These are phyloP conservation scores for Colletotrichum ledebouriae DNA, from an alignment of 2,329 filamentous ascomycete species.

Conservation along the genomic window DNA sequence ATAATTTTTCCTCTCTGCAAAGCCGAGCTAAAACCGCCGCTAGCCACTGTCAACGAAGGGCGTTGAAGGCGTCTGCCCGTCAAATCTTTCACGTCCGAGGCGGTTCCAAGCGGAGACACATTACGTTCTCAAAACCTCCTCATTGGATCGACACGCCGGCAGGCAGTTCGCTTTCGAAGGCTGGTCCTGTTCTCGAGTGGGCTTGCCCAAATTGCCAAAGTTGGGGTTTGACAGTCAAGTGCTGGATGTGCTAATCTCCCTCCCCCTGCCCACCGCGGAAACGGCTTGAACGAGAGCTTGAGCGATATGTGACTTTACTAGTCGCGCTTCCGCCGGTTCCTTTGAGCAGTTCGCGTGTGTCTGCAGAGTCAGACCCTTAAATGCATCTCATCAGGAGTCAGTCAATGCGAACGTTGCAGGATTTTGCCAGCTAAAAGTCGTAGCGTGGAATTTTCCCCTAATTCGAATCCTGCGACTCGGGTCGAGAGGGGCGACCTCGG, in stretches of 20 bases:
- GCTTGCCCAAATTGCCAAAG: background rate
- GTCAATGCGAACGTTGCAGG: background rate
- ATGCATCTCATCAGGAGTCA: constrained; percentile 9
- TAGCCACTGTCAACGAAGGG: constrained; percentile 23
- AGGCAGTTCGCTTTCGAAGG: constrained; percentile 6
- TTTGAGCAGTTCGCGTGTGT: background rate
- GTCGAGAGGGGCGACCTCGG: constrained; percentile 14
- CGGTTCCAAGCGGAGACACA: constrained; percentile 22
- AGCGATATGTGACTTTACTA: background rate
- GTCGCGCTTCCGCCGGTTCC: constrained; percentile 12
- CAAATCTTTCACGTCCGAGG: constrained; percentile 26
- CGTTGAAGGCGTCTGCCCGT: background rate
- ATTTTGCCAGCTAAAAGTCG: constrained; percentile 3
- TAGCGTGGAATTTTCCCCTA: constrained; percentile 20
- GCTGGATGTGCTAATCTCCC: background rate
- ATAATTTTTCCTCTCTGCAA: constrained; percentile 32
- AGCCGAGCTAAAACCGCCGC: constrained; percentile 39
- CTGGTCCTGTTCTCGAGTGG: constrained; percentile 18
- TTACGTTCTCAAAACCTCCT: constrained; percentile 22
- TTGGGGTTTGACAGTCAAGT: constrained; percentile 8
- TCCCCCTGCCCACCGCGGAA: background rate
- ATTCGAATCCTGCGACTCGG: constrained; percentile 22
- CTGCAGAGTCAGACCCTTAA: background rate
- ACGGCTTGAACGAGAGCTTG: background rate
- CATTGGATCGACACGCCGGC: constrained; percentile 17